Evolutionary conservation across 441 rosid genomes (phyloP).

Genomic region (Populus hybrid): DNA sequence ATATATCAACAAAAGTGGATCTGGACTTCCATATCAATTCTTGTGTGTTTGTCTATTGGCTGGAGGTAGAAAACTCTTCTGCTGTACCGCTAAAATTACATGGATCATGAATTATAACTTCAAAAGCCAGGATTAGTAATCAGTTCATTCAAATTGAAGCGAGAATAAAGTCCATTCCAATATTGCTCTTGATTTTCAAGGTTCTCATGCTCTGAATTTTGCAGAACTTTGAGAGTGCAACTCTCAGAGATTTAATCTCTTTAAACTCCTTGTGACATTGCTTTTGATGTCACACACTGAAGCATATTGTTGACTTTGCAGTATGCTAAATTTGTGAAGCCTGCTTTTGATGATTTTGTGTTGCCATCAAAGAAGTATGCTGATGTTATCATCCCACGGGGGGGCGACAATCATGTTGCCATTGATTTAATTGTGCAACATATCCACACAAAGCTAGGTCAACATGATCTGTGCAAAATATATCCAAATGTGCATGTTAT

Average conservation of each 20-base stretch:
- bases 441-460: constrained; percentile 91
- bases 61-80: background rate
- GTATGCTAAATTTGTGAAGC: constrained; percentile 98
- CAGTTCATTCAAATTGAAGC: background rate
- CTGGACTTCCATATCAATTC: background rate
- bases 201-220: constrained; percentile 8
- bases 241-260: background rate
- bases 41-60: background rate
- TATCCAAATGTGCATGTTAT: constrained; percentile 80
- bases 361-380: constrained; percentile 96
- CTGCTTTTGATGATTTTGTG: constrained; percentile 98
- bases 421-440: constrained; percentile 97
- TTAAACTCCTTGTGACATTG: background rate
- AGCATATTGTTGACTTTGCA: constrained; percentile 37
- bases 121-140: background rate
- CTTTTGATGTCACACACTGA: constrained; percentile 2
- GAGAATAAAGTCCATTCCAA: background rate
- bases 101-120: background rate
- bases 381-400: constrained; percentile 93
- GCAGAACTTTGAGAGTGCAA: background rate
- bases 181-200: background rate
- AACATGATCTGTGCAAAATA: constrained; percentile 93
- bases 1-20: background rate
- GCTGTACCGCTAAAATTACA: background rate
- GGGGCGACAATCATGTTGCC: constrained; percentile 98